Conservation (phyloP, 202 grass and related monocot species). For the Miscanthus sacchariflorus region DNA sequence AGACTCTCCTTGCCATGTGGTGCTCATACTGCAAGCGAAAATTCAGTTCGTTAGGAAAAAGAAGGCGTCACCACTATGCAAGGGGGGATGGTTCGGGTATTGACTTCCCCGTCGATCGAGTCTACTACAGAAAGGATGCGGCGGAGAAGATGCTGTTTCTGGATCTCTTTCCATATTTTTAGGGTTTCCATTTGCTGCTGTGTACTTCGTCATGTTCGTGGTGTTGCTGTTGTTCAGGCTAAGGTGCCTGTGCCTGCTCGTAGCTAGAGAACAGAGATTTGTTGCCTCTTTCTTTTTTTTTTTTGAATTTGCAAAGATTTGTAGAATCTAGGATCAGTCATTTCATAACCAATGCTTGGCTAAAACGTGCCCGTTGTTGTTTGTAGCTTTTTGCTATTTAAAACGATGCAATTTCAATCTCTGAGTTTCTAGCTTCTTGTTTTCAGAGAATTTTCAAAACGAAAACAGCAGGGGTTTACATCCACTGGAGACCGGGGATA, state of each 20-base stretch:
- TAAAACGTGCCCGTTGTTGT: constrained; percentile 18
- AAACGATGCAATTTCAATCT: background rate
- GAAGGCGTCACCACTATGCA: constrained; percentile 71
- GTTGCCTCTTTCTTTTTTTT: background rate
- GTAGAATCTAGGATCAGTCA: constrained; percentile 35
- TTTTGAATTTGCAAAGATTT: constrained; percentile 29
- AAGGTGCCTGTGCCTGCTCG: constrained; percentile 44
- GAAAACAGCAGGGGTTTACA: background rate
- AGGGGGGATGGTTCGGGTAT: constrained; percentile 99
- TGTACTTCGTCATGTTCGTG: constrained; percentile 41
- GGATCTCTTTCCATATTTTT: constrained; percentile 14
- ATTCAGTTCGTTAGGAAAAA: background rate
- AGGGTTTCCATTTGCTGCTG: constrained; percentile 18
- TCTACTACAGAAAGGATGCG: constrained; percentile 35
- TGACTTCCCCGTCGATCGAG: constrained; percentile 68
- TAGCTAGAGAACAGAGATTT: constrained; percentile 37
- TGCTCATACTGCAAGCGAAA: constrained; percentile 50
- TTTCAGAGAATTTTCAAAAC: background rate
- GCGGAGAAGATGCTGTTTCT: constrained; percentile 29
- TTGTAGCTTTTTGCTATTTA: background rate
- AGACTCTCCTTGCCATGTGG: constrained; percentile 97
- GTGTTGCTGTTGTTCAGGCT: constrained; percentile 38
- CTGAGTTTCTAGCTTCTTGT: background rate
- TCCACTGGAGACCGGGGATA: background rate
- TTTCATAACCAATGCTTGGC: background rate